phyloP scores from a whole-genome alignment of 108 stramenopile species.

The Pseudonitzschia multistriata region DNA sequence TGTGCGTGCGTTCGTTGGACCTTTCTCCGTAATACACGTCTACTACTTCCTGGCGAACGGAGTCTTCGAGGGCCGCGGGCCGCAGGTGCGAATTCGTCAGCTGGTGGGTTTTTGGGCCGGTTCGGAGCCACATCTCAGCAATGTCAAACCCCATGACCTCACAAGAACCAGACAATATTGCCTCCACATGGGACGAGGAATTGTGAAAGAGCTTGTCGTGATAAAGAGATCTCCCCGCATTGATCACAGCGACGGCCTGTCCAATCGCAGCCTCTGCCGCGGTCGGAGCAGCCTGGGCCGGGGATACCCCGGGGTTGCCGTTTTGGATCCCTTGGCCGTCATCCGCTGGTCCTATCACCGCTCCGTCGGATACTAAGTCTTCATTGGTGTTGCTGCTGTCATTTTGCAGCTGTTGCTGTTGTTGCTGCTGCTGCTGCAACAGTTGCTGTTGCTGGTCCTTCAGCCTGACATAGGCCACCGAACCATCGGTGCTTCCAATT shows the following conservation, averaged over 20 bases:
- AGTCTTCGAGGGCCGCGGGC: conserved; percentile 76
- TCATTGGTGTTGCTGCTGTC: conserved; percentile 4
- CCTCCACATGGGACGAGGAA: conserved; percentile 60
- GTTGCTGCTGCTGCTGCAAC: conserved; percentile 7
- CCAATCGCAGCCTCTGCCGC: conserved; percentile 36
- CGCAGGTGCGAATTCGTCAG: conserved; percentile 82
- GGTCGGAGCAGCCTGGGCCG: conserved; percentile 13
- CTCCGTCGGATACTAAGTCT: background rate
- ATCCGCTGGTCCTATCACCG: background rate
- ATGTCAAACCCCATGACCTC: conserved; percentile 88
- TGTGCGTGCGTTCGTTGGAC: conserved; percentile 74
- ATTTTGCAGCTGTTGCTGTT: conserved; percentile 1
- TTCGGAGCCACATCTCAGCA: conserved; percentile 93
- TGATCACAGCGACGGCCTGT: conserved; percentile 15
- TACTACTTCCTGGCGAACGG: conserved; percentile 70
- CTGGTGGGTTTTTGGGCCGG: conserved; percentile 90
- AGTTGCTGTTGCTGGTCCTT: conserved; percentile 36
- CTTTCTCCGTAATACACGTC: conserved; percentile 89
- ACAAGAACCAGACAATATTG: conserved; percentile 72
- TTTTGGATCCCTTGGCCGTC: background rate
- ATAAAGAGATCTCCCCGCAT: conserved; percentile 38
- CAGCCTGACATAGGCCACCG: conserved; percentile 32
- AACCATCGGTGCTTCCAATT: conserved; percentile 50
- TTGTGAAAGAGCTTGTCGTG: conserved; percentile 55
- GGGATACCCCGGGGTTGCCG: background rate